Conservation (phyloP, 768 basidiomycete genomes). For the Coprinopsis cinerea region DNA sequence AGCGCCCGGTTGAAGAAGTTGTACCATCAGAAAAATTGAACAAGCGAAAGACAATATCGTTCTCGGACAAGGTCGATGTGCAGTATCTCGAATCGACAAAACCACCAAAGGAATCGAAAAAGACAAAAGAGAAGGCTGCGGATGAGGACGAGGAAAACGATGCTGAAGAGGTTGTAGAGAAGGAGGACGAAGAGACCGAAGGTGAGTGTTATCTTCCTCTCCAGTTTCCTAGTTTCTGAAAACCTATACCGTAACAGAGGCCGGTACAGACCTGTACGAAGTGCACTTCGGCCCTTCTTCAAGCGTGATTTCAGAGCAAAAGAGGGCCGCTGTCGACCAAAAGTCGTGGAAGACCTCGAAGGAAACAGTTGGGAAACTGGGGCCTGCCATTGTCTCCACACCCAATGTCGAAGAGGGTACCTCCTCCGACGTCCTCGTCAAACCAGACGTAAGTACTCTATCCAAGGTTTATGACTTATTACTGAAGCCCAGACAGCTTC, state of each 20-base stretch:
- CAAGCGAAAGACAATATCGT: constrained; percentile 46
- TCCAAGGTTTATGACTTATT: background rate
- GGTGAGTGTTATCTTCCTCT: constrained; percentile 18
- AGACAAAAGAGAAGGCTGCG: constrained; percentile 3
- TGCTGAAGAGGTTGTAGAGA: constrained; percentile 18
- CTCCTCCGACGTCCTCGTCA: constrained; percentile 21
- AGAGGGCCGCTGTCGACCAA: constrained; percentile 47
- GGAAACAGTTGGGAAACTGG: constrained; percentile 52
- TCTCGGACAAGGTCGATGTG: constrained; percentile 20
- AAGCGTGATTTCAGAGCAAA: constrained; percentile 39
- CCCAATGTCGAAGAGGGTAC: constrained; percentile 35
- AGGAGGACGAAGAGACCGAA: constrained; percentile 22
- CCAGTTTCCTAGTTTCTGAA: constrained; percentile 2
- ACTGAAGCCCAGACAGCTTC: constrained; percentile 33
- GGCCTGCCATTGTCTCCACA: constrained; percentile 43
- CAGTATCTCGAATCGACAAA: constrained; percentile 5
- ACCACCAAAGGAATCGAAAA: background rate
- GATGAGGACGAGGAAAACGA: constrained; percentile 10
- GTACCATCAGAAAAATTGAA: constrained; percentile 58
- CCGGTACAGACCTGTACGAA: constrained; percentile 50
- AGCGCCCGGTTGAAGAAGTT: constrained; percentile 38
- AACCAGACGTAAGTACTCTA: constrained; percentile 24
- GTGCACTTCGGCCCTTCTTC: constrained; percentile 67
- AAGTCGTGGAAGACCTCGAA: constrained; percentile 50
- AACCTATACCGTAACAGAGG: background rate